Base-by-base conservation (phyloP, 2,329 filamentous ascomycete genomes). In the Penicillium sp. region DNA sequence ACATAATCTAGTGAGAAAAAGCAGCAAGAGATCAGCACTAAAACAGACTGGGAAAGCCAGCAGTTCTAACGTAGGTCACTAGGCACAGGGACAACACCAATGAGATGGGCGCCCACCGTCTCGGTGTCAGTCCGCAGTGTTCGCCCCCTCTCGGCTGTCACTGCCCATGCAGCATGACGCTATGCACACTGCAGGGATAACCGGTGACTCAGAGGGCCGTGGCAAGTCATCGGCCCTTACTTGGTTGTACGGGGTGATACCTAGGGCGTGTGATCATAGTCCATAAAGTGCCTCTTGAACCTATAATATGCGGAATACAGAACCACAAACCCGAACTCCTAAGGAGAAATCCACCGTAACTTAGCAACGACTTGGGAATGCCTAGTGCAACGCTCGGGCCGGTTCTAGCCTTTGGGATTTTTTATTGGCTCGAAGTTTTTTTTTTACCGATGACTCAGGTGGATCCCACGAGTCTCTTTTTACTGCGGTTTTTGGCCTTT, bases 171-270 rank as follows among this genome's bases (percentile, higher is more conserved):
- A 47, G 49, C 55, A 60, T 58, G 53, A 58, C 57, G 57, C 57
- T 59, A 59, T 58, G 52, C 50, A 47, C 13, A 28, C 50, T 52
- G 58, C 58, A 60, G 52, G 52, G 52, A 60, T 57, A 49, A 38
- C 28, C 28, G 37, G 53, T 59, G 58, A 61, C 53, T 61, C 57
- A 58, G 48, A 52, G 49, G 38, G 39, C 40, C 35, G 39, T 53
- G 46, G 47, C 51, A 53, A 49, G 41, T 52, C 31, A 54, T 49
- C 50, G 32, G 45, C 50, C 57, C 57, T 58, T 61, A 51, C 58
- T 49, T 60, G 54, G 59, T 60, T 48, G 59, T 57, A 60, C 59
- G 47, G 58, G 49, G 52, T 55, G 54, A 60, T 55, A 32, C 20
- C 20, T 23, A 18, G 29, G 3, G 23, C 3, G 29, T 44, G 46